phyloP scores from a whole-genome alignment of 345 rosid species.

The Acer yangbiense region DNA sequence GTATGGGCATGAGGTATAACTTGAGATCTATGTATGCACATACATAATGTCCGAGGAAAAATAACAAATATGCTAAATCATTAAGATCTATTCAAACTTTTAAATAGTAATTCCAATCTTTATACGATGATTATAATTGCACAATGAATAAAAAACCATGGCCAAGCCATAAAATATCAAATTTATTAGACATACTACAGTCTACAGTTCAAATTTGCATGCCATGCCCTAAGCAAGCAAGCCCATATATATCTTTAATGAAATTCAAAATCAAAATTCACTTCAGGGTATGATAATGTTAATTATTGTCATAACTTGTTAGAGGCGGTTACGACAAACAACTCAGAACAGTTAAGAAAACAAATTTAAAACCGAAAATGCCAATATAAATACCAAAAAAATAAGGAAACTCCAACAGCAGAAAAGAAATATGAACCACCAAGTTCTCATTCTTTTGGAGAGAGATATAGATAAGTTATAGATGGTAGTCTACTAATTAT shows the following conservation, averaged over 20 bases:
- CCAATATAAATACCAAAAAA: not conserved
- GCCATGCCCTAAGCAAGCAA: not conserved
- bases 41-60: not conserved
- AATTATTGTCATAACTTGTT: not conserved
- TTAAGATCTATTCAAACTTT: not conserved
- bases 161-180: not conserved
- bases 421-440: not conserved
- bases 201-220: not conserved
- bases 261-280: not conserved
- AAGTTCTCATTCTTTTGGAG: not conserved
- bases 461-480: not conserved
- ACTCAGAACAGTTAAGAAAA: not conserved
- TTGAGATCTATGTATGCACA: not conserved
- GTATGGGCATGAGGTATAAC: not conserved
- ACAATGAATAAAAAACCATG: not conserved
- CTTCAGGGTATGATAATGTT: not conserved
- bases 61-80: not conserved
- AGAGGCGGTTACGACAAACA: not conserved
- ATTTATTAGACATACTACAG: not conserved
- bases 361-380: not conserved
- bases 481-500: not conserved
- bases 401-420: not conserved
- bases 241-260: not conserved
- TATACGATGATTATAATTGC: not conserved
- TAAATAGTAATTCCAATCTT: no score